phyloP scores from a whole-genome alignment of 176 grass and related monocot species.

The Aegilops umbellulata region DNA sequence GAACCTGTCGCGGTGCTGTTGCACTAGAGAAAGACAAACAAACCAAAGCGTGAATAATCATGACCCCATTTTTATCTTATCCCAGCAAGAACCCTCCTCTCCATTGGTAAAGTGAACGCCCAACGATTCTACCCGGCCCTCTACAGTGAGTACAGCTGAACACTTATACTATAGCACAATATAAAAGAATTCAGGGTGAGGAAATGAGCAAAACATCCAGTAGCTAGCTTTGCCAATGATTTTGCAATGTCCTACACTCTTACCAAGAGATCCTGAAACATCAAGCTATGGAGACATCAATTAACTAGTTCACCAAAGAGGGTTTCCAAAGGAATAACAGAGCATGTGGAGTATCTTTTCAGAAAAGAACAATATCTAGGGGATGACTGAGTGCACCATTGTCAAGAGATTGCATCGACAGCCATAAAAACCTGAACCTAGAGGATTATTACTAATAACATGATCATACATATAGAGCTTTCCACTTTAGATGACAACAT shows the following conservation, averaged over 20 bases:
- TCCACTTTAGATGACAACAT: not conserved
- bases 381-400: slow-evolving; percentile 33
- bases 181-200: slow-evolving; percentile 25
- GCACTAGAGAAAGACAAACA: slow-evolving; percentile 75
- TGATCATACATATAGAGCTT: slow-evolving; percentile 29
- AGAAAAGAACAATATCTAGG: slow-evolving; percentile 33
- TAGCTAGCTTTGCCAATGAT: slow-evolving; percentile 47
- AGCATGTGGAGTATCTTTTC: slow-evolving; percentile 34
- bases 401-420: slow-evolving; percentile 49
- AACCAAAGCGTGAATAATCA: slow-evolving; percentile 55
- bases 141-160: not conserved
- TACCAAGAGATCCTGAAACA: slow-evolving; percentile 60
- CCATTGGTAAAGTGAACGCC: slow-evolving; percentile 12
- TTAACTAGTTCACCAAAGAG: slow-evolving; percentile 18
- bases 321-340: slow-evolving; percentile 27
- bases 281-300: slow-evolving; percentile 15
- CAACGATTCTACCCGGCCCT: slow-evolving; percentile 9
- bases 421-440: slow-evolving; percentile 25
- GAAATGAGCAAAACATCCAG: slow-evolving; percentile 35
- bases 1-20: slow-evolving; percentile 96
- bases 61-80: slow-evolving; percentile 36
- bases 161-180: slow-evolving; percentile 8
- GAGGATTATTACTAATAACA: slow-evolving; percentile 8
- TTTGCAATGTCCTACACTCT: slow-evolving; percentile 46
- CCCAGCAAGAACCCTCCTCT: slow-evolving; percentile 21